phyloP scores from a whole-genome alignment of 208 protist genomes.

The Porcisia deanei region DNA sequence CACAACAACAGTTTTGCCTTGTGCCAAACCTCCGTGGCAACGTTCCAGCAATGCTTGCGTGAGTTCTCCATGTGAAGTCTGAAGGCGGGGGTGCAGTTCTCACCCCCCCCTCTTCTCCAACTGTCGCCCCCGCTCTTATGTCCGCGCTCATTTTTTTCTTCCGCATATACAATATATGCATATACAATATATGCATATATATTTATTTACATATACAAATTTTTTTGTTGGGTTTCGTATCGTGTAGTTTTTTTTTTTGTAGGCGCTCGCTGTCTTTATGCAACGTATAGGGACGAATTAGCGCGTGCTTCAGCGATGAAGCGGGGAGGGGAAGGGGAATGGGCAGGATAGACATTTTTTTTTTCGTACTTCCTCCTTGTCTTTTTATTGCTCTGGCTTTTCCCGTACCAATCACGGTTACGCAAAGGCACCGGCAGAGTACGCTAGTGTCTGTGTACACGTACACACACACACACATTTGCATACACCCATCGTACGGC shows the following conservation, averaged over 20 bases:
- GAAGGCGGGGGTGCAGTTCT: background rate
- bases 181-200: no score
- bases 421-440: background rate
- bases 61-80: constrained; percentile 40
- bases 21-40: constrained; percentile 66
- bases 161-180: no score
- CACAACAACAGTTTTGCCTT: constrained; percentile 64
- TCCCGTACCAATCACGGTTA: background rate
- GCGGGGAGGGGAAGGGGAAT: background rate
- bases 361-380: background rate
- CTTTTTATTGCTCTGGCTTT: background rate
- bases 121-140: background rate
- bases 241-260: background rate
- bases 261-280: background rate
- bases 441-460: background rate
- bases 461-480: background rate
- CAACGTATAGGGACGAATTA: background rate
- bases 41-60: constrained; percentile 72
- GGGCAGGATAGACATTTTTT: background rate
- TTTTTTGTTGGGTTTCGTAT: background rate
- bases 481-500: no score
- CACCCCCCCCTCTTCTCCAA: background rate
- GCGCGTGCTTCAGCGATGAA: background rate
- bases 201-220: no score
- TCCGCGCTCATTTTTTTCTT: background rate